A percentile compares a stretch with the other conserved stretches of the same genome.
These are phyloP conservation scores for Claviceps lovelessii DNA, from an alignment of 2,329 filamentous ascomycete genomes.

Conservation along the genomic window DNA sequence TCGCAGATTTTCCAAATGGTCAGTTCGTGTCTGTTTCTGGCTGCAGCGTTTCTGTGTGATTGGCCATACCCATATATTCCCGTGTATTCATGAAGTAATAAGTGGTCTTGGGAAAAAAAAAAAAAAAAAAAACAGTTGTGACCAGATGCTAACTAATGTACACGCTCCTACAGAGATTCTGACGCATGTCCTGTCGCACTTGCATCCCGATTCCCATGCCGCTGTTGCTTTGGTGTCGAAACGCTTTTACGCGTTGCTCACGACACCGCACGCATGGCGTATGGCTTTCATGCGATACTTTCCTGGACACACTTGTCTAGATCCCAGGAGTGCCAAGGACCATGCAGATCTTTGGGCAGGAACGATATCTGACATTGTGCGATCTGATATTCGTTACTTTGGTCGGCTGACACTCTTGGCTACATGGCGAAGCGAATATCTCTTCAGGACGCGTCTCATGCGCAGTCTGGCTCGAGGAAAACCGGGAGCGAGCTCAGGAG, in stretches of 20 bases:
- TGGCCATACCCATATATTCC: too few species aligned
- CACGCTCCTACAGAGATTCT: conserved; percentile 54
- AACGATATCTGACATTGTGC: conserved; percentile 39
- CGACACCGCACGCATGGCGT: conserved; percentile 84
- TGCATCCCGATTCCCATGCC: conserved; percentile 71
- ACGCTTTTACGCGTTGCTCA: conserved; percentile 75
- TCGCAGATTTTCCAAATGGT: conserved; percentile 70
- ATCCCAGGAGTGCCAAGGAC: conserved; percentile 19
- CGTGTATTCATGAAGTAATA: background rate
- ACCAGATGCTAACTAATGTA: background rate
- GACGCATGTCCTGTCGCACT: conserved; percentile 79
- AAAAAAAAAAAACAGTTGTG: background rate
- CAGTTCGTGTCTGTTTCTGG: conserved; percentile 14
- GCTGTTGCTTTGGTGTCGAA: conserved; percentile 75
- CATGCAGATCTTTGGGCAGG: conserved; percentile 26
- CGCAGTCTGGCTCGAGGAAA: conserved; percentile 72
- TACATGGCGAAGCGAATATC: conserved; percentile 95
- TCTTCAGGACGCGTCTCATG: conserved; percentile 70
- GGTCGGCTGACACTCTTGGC: conserved; percentile 66
- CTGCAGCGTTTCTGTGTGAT: background rate
- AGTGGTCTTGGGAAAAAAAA: background rate
- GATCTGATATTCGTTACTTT: conserved; percentile 65
- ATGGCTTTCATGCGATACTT: conserved; percentile 88
- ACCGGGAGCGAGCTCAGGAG: conserved; percentile 44
- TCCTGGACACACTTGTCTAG: conserved; percentile 46